Percentiles rank a stretch among this genome's conserved stretches.
Conservation (phyloP, 192 early-diverging fungal species). For the Backusella sp. region DNA sequence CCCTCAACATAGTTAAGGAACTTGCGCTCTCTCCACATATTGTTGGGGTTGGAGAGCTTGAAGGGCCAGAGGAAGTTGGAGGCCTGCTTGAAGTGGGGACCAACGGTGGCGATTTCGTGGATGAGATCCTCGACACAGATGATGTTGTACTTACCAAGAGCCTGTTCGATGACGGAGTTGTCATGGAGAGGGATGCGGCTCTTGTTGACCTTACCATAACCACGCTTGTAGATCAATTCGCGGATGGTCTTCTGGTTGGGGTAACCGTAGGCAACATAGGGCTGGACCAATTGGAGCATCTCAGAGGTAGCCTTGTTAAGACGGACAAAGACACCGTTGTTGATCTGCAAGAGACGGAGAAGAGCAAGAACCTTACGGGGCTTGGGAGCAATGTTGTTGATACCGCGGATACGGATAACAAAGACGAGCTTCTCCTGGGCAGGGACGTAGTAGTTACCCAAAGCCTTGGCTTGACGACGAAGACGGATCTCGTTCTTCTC, state of each 20-base stretch:
- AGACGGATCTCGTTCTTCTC: conserved; percentile 92
- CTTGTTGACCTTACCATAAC: no score
- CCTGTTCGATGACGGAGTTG: conserved; percentile 93
- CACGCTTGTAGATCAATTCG: conserved; percentile 82
- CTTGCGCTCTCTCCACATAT: conserved; percentile 93
- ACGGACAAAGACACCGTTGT: conserved; percentile 95
- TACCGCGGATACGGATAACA: conserved; percentile 99
- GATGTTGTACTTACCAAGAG: conserved; percentile 92
- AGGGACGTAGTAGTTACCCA: conserved; percentile 92
- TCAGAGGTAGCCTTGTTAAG: conserved; percentile 95
- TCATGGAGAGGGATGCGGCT: conserved; percentile 83
- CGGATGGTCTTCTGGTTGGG: conserved; percentile 98
- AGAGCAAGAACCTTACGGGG: conserved; percentile 99
- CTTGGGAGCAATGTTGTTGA: conserved; percentile 99
- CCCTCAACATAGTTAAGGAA: conserved; percentile 94
- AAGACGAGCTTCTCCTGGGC: conserved; percentile 97
- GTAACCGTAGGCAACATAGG: conserved; percentile 92
- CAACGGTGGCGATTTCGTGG: conserved; percentile 98
- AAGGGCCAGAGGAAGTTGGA: conserved; percentile 99
- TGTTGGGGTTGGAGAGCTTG: conserved; percentile 97
- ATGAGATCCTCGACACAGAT: conserved; percentile 98
- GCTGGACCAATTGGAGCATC: conserved; percentile 96
- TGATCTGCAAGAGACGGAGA: conserved; percentile 98
- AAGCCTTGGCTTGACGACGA: conserved; percentile 87
- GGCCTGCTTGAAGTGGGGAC: conserved; percentile 91